A percentile compares a stretch with the other conserved stretches of the same genome.
These are phyloP conservation scores for Hawksworthiomyces lignivorus DNA, from an alignment of 2,329 filamentous ascomycete species.

Conservation along the genomic window DNA sequence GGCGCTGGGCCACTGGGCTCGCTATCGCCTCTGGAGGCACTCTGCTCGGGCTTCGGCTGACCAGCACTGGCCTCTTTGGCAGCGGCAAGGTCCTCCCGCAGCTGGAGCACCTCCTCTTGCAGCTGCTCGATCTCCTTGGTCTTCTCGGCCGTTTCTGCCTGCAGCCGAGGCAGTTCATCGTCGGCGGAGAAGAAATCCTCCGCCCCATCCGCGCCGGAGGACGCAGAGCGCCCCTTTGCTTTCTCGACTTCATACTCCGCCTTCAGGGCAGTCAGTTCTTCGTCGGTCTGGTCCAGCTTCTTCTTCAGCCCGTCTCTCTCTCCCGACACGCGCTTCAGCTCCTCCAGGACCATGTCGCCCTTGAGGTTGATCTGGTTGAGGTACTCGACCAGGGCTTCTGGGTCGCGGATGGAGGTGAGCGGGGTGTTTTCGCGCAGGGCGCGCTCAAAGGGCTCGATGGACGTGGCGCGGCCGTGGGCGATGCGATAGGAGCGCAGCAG, in stretches of 20 bases:
- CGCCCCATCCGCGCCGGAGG: conserved; percentile 19
- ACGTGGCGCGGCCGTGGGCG: conserved; percentile 76
- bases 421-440: conserved; percentile 88
- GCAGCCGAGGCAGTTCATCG: conserved; percentile 74
- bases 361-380: conserved; percentile 79
- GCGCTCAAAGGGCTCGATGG: conserved; percentile 90
- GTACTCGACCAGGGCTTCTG: conserved; percentile 79
- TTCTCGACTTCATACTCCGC: conserved; percentile 21
- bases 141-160: conserved; percentile 61
- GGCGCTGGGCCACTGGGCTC: conserved; percentile 39
- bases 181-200: conserved; percentile 93
- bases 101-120: conserved; percentile 55
- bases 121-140: conserved; percentile 64
- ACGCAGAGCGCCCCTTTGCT: neutral
- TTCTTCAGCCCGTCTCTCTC: conserved; percentile 77
- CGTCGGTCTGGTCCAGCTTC: conserved; percentile 60
- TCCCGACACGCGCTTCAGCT: conserved; percentile 76
- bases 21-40: conserved; percentile 58
- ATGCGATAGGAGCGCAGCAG: conserved; percentile 85
- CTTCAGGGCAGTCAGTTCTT: conserved; percentile 50
- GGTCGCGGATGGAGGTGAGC: conserved; percentile 79
- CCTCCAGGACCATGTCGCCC: conserved; percentile 87
- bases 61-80: conserved; percentile 62
- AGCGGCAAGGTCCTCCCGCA: conserved; percentile 59
- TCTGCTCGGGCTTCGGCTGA: conserved; percentile 60